These are phyloP conservation scores for Lipomyces yamadae DNA, from an alignment of 805 yeast genomes.

Conservation along the genomic window DNA sequence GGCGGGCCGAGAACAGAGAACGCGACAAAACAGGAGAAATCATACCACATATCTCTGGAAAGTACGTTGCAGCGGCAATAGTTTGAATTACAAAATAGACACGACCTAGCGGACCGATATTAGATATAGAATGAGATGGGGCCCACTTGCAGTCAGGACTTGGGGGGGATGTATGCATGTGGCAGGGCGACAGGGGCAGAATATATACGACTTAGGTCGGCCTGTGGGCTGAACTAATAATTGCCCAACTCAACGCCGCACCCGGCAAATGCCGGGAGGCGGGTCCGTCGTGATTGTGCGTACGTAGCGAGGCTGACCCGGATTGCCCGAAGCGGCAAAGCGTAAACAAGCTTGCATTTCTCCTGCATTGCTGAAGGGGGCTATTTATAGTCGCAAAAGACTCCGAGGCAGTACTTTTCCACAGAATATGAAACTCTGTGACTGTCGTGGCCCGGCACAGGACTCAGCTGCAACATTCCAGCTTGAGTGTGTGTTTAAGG, in stretches of 20 bases:
- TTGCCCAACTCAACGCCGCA: neutral
- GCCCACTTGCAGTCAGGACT: too few relatives aligned
- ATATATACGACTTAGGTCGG: neutral
- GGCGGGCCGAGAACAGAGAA: neutral
- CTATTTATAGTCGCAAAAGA: neutral
- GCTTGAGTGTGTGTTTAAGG: too few relatives aligned
- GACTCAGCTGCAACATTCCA: too few relatives aligned
- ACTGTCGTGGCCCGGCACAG: too few relatives aligned
- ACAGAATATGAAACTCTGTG: too few relatives aligned
- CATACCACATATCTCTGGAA: neutral
- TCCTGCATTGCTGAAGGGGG: neutral
- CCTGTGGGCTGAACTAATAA: neutral
- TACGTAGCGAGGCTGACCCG: neutral
- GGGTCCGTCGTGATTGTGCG: neutral
- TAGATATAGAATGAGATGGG: too few relatives aligned
- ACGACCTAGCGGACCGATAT: too few relatives aligned
- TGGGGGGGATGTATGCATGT: too few relatives aligned
- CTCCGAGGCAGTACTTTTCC: too few relatives aligned
- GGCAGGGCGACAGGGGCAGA: neutral
- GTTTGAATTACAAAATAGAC: too few relatives aligned
- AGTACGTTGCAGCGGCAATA: neutral
- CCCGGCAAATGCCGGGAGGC: neutral
- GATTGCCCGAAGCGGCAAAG: neutral
- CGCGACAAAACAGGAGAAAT: neutral
- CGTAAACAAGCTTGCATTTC: neutral